Conservation (phyloP, 1,284 basidiomycete species). For the Rhodotorula sp. region DNA sequence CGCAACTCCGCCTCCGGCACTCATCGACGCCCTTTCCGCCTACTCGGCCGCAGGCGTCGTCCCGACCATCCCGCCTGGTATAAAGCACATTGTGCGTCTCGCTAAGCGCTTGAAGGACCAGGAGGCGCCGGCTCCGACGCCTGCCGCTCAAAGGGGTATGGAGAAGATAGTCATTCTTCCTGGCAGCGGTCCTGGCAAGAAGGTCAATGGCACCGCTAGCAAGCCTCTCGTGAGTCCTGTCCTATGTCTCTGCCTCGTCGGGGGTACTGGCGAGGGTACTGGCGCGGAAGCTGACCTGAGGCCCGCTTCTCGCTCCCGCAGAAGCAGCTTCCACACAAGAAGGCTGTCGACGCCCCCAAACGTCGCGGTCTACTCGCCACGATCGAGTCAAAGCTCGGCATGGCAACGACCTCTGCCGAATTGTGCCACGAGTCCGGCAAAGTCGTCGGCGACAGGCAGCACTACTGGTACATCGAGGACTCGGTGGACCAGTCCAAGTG, state of each 20-base stretch:
- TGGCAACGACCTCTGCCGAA: neutral
- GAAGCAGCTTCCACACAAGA: neutral
- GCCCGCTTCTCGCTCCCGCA: neutral
- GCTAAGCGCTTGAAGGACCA: too few species aligned
- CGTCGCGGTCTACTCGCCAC: neutral
- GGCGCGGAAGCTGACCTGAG: neutral
- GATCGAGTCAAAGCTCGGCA: neutral
- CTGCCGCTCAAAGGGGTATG: neutral
- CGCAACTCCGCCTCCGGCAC: constrained; percentile 16
- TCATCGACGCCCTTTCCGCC: constrained; percentile 10
- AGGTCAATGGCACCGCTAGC: neutral
- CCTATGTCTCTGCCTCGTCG: neutral
- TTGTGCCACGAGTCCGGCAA: neutral
- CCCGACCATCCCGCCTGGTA: too few species aligned
- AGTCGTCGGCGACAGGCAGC: constrained; percentile 3
- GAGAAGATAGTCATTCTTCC: constrained; percentile 3
- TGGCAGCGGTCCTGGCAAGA: neutral
- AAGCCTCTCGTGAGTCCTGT: neutral
- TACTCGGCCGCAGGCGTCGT: neutral
- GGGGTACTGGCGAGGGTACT: too few species aligned
- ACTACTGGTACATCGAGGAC: constrained; percentile 21
- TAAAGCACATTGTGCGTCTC: too few species aligned
- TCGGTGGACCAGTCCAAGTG: constrained; percentile 1
- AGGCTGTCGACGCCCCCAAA: neutral
- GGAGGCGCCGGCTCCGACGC: too few species aligned